These are phyloP conservation scores for Ensete glaucum DNA, from an alignment of 176 grass and related monocot genomes.

Conservation along the genomic window DNA sequence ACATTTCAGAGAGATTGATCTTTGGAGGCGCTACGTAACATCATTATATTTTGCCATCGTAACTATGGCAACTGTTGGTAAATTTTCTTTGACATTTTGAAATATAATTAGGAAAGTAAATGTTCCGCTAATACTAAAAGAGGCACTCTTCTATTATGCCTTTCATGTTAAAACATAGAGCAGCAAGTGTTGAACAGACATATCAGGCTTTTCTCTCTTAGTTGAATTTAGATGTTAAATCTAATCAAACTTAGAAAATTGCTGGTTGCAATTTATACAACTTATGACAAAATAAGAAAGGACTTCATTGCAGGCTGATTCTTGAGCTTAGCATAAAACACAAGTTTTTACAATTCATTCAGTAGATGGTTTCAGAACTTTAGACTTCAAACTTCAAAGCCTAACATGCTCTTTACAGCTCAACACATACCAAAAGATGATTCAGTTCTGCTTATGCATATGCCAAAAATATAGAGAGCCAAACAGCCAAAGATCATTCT, in stretches of 20 bases:
- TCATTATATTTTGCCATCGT: slow-evolving; percentile 93
- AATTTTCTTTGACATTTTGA: not conserved
- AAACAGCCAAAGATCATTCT: not conserved
- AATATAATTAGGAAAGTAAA: not conserved
- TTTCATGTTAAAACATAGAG: slow-evolving; percentile 3
- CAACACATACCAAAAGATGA: not conserved
- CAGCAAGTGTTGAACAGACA: not conserved
- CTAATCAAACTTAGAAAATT: too few relatives aligned
- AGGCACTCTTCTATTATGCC: not conserved
- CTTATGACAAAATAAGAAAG: too few relatives aligned
- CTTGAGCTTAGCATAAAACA: too few relatives aligned
- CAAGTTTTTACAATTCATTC: too few relatives aligned
- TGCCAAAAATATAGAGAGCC: not conserved
- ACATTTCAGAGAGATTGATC: slow-evolving; percentile 88
- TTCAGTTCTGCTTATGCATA: not conserved
- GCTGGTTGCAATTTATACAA: too few relatives aligned
- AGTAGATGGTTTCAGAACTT: too few relatives aligned
- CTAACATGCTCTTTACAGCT: too few relatives aligned
- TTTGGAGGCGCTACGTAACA: slow-evolving; percentile 61
- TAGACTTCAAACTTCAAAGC: too few relatives aligned
- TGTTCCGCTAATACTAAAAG: not conserved
- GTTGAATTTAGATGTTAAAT: too few relatives aligned
- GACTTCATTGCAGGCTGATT: too few relatives aligned
- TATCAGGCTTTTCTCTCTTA: too few relatives aligned
- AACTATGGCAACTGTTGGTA: slow-evolving; percentile 98